phyloP scores from a whole-genome alignment of 2,329 filamentous ascomycete species.

The Neodidymelliopsis sp. region DNA sequence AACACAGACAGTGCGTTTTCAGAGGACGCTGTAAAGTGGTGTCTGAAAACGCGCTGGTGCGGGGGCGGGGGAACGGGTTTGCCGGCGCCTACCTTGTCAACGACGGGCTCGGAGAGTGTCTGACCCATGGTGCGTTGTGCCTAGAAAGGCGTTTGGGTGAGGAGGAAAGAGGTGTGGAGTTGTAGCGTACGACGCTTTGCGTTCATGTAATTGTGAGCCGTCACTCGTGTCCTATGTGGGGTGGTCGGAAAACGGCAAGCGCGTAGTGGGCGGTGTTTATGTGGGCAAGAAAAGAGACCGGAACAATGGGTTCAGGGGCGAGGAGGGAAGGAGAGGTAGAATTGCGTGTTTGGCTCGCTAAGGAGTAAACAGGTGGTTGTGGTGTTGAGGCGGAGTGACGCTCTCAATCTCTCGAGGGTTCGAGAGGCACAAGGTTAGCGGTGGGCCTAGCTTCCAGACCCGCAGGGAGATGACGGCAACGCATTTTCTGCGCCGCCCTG shows the following conservation, averaged over 20 bases:
- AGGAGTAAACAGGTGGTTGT: constrained; percentile 24
- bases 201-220: constrained; percentile 46
- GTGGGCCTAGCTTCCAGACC: constrained; percentile 22
- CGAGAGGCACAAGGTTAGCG: constrained; percentile 13
- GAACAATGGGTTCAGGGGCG: constrained; percentile 1
- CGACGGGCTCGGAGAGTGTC: constrained; percentile 97
- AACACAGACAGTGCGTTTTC: neutral
- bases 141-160: constrained; percentile 38
- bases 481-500: constrained; percentile 26
- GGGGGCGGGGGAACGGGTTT: constrained; percentile 41
- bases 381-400: constrained; percentile 27
- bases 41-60: constrained; percentile 25
- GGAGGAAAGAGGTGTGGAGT: constrained; percentile 31
- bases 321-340: constrained; percentile 14
- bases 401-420: constrained; percentile 9
- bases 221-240: constrained; percentile 37
- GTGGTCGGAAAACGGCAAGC: constrained; percentile 25
- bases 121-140: constrained; percentile 78
- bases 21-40: constrained; percentile 9
- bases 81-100: constrained; percentile 84
- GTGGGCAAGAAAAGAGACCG: constrained; percentile 8
- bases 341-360: constrained; percentile 32
- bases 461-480: constrained; percentile 22
- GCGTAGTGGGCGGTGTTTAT: constrained; percentile 8
- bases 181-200: constrained; percentile 27